Evolutionary conservation across 106 monocot species (phyloP), one percentile per base, ranked within the genome.

Genomic region (Iris macrosiphon): DNA sequence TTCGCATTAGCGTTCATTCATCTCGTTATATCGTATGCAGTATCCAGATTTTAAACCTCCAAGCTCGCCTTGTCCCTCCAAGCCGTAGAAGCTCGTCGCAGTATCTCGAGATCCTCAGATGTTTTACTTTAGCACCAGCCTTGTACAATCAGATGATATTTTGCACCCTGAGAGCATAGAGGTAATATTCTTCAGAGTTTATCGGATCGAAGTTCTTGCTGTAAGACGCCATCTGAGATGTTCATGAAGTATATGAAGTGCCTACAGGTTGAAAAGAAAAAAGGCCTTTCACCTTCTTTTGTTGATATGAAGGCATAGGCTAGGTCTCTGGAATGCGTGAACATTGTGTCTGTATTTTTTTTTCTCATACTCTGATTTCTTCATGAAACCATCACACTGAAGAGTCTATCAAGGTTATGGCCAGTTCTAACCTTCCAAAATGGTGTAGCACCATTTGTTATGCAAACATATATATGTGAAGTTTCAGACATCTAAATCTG

Each of bases 21-120:
- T n/a, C n/a, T n/a, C n/a, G n/a, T n/a, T n/a, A n/a, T n/a, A n/a
- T 17, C 37, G 3, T 64, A 19, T 74, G 67, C 74, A 74, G 74
- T 74, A 74, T 61, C 66, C 66, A 37, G 74, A 74, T 67, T 55
- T 67, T 30, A 74, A 74, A 26, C 74, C 74, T 19, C 74, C 74
- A 55, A 46, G 61, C 61, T 74, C 74, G 25, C 74, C 74, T 37
- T 67, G 59, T 28, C 74, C 66, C 0, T 59, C 74, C 5, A 24
- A 61, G 30, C 65, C 74, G 21, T 74, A 74, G 46, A 62, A 41
- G 39, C 22, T 40, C 5, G 17, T 16, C 44, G 17, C 54, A 37
- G 12, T 38, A n/a, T n/a, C n/a, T n/a, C n/a, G 37, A 56, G 21
- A 56, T 21, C 22, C 32, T 35, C 3, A 14, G 22, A 10, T 21